Base-by-base conservation (phyloP, 805 yeast species). In the Ogataea zsoltii region DNA sequence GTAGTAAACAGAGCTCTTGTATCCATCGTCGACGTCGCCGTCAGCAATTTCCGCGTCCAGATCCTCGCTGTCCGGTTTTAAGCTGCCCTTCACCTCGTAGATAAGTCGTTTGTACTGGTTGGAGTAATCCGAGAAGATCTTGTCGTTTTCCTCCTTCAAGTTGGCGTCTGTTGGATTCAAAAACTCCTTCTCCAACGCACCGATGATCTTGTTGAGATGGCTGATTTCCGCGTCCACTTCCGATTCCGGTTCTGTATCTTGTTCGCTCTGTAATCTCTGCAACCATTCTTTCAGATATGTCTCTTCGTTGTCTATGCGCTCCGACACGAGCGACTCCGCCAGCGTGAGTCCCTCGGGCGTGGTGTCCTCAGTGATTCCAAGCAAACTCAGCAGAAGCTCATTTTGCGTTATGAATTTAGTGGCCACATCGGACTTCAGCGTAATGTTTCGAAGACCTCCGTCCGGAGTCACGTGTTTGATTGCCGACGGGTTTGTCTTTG, bases 361-460 rank as follows among this genome's bases (percentile, higher is more conserved):
- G 17, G 18, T 38, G 1, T 39, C 41, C n/a, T 48, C 42, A 3
- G 54, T 40, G 7, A 50, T 38, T 9, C 51, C 48, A 15, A 60
- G 41, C 10, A 56, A 53, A 26, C 55, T 55, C 5, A 60, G 36
- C 4, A 68, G 46, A 2, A 66, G 48, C 43, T 66, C 71, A 35
- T 64, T 66, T 17, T 62, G 58, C 25, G 66, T 48, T 3, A 62
- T 49, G 42, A 59, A 68, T 37, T 65, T 61, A 11, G 71, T 57
- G 1, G 68, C 69, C 14, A 65, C 44, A 44, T 63, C 64, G 1
- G 70, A 61, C 41, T 68, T 58, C 32, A 68, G 42, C 3, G 72
- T 63, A 2, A 66, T 48, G 12, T 57, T 54, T 16, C 62, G 55
- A 14, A 63, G 37, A 0, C 57, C 63, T 16, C 51, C 63, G 5